Base-by-base conservation (phyloP, 495 filamentous ascomycete species). In the Oleoguttula mirabilis region DNA sequence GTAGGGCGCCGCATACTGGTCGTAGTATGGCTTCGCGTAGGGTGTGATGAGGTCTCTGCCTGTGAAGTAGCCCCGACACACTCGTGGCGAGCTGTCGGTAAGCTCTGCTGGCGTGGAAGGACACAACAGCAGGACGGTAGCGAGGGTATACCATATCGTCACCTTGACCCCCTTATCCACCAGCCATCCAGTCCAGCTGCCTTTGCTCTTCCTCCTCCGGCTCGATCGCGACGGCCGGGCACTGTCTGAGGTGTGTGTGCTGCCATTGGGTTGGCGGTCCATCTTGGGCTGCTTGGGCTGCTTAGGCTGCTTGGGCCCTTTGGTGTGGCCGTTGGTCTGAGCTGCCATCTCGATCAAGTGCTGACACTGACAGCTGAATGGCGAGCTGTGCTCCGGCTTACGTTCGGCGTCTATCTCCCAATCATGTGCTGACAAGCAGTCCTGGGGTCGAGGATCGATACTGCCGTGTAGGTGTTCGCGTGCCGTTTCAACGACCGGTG, bases 1-100 rank as follows among this genome's bases (percentile, higher is more conserved):
- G 51, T 94, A 85, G 10, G 82, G 85, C 2, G 80, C 81, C 4
- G 79, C 78, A 52, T 94, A 94, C 23, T 69, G 55, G 45, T 88
- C 66, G 58, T 94, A 96, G 63, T 94, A 95, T 17, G 92, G 92
- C 33, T 76, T 67, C 24, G 92, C 50, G 56, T 90, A 78, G 6
- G 92, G 90, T 21, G 72, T 61, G 34, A 84, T 63, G 28, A 79
- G 68, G 2, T 79, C 72, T 43, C 77, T 77, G 38, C 75, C 63
- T 36, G 77, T 67, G 38, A 94, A 72, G 56, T 88, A 92, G 3
- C 84, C 82, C 55, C 79, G 80, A 69, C 92, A 99, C 22, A 96
- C 75, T 36, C 62, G 67, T 2, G 88, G 84, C 10, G 86, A 87
- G 17, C 68, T 60, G 20, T 80, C 72, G 34, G 71, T 77, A 54